Evolutionary conservation across 768 basidiomycete genomes (phyloP), one percentile per base, ranked within the genome.

Genomic region (Sporobolomyces roseus): DNA sequence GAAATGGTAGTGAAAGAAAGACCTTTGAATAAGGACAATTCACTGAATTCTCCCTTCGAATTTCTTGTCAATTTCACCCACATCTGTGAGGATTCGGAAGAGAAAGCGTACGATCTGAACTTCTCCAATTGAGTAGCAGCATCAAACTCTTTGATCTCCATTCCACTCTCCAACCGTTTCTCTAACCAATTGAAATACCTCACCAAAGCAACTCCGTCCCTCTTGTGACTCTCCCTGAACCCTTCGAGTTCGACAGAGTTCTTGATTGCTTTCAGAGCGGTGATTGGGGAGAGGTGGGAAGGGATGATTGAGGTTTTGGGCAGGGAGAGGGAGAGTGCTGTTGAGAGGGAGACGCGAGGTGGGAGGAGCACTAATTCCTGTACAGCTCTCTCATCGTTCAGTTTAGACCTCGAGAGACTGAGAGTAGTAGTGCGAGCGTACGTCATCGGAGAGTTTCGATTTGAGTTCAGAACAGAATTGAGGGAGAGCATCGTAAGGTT

Each of bases 181-280:
- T 98, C 92, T 1, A 99, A 82, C 96, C 94, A 99, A 0, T 91
- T 83, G 74, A 97, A 97, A 79, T 98, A 99, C 19, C 75, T 29
- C 50, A 81, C 79, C 53, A 98, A 82, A 1, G 93, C 93, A 1
- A 83, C 86, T 1, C 94, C 93, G 78, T 98, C 94, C 14, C 93
- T 84, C 36, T 94, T 85, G 76, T 99, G 91, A 60, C 83, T 84
- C 75, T 88, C 85, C 21, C 93, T 83, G 83, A 97, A 97, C 0
- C 94, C 94, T 76, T 88, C 88, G 17, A 93, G 79, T 75, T 99
- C 94, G 1, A 61, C 41, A 7, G 43, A 27, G 67, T 80, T 80
- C 77, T 80, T 80, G 73, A 77, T 74, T 25, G 79, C 78, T 56
- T 80, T 80, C 17, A 77, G 74, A n/a, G 38, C 43, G 12, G 65